Conservation (phyloP, 441 rosid species). For the Adansonia madagascariensis region DNA sequence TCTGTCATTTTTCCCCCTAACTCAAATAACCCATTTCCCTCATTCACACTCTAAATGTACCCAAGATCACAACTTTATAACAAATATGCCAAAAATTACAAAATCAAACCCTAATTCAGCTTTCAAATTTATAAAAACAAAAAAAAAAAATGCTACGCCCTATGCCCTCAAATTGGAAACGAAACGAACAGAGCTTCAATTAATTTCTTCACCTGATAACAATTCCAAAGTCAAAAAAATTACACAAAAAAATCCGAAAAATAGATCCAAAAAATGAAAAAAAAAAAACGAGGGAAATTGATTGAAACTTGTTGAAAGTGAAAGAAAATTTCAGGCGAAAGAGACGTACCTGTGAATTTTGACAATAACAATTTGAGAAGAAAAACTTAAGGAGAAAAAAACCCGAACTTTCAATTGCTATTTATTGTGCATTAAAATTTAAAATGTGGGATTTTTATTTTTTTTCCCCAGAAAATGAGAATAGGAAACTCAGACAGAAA, state of each 20-base stretch:
- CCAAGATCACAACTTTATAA: not conserved
- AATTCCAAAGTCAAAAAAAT: conserved; percentile 3
- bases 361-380: not conserved
- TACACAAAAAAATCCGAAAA: not conserved
- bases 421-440: not conserved
- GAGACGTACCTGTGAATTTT: conserved; percentile 39
- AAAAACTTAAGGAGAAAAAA: not conserved
- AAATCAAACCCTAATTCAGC: conserved; percentile 29
- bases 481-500: not conserved
- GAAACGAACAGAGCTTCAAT: conserved; percentile 31
- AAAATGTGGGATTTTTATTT: not conserved
- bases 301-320: conserved; percentile 1
- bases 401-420: not conserved
- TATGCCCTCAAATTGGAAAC: not conserved
- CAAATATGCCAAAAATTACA: not conserved
- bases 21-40: conserved; percentile 17
- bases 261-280: not conserved
- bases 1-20: conserved; percentile 57
- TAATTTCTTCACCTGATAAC: conserved; percentile 48
- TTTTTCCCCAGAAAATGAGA: not conserved
- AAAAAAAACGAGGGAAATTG: not conserved
- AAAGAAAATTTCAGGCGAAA: conserved; percentile 20
- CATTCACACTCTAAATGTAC: not conserved
- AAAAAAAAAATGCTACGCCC: not conserved
- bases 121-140: not conserved